Base-by-base conservation (phyloP, 2,329 filamentous ascomycete genomes). In the Colletotrichum brevisporum region DNA sequence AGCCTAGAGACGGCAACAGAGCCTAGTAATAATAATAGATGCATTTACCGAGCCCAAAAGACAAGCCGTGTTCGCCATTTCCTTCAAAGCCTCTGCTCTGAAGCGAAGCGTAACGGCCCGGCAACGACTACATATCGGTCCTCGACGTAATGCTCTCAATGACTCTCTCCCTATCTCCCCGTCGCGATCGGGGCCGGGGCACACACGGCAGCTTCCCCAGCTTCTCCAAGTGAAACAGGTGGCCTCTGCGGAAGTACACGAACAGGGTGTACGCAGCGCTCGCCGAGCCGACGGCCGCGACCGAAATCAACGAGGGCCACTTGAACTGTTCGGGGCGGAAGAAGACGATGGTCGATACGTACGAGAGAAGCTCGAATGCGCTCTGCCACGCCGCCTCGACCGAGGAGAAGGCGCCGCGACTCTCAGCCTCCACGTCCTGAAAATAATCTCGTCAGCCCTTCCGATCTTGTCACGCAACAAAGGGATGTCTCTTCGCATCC, bases 381-480 rank as follows among this genome's bases (percentile, higher is more conserved):
- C 90, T 94, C 76, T 94, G 92, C 47, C 90, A 84, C 0, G 89
- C 85, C 9, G 89, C 86, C 76, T 95, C 92, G 8, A 89, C 85
- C 0, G 90, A 83, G 0, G 91, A 94, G 73, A 95, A 94, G 0
- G 84, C 81, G 1, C 91, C 92, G n/a, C 92, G 87, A 47, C 83
- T 76, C n/a, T 83, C 78, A 16, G 82, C 79, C 48, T 86, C 82
- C 21, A 91, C 84, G 62, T 86, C 85, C 88, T 90, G 45, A 1
- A 31, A 27, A 2, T 5, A 8, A 21, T 26, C 9, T 1, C 6
- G 36, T 61, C 51, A 51, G n/a, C 47, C 4, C 9, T 36, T 41
- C 21, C 51, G 15, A 21, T 21, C 45, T n/a, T 47, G 8, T 47
- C 13, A n/a, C 16, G 27, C n/a, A 16, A 27, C 5, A 26, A 13